Percentiles rank a stretch among this genome's conserved stretches.
Evolutionary conservation across 768 basidiomycete species (phyloP).

Genomic region (Boletus rufocinnamomeus): DNA sequence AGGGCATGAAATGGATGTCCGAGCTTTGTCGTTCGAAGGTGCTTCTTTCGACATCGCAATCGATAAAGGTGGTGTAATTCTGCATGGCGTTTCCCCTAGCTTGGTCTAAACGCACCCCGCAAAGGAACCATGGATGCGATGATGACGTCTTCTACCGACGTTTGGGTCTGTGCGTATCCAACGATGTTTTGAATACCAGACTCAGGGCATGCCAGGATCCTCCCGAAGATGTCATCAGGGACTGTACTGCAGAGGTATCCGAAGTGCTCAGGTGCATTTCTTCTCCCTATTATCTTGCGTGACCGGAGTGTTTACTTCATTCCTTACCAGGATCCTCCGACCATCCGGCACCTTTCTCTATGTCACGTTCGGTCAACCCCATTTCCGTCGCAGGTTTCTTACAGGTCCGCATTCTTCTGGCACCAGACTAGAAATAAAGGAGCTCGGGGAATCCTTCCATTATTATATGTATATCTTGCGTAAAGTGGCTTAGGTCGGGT

Average conservation of each 20-base stretch:
- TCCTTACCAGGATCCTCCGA: conserved; percentile 56
- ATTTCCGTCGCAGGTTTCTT: conserved; percentile 76
- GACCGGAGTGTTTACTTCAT: neutral
- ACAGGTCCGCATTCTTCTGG: conserved; percentile 42
- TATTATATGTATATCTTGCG: conserved; percentile 77
- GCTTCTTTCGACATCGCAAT: conserved; percentile 76
- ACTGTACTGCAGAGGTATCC: conserved; percentile 75
- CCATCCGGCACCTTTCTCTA: conserved; percentile 68
- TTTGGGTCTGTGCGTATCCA: conserved; percentile 57
- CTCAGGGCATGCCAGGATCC: conserved; percentile 55
- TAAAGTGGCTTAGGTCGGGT: conserved; percentile 27
- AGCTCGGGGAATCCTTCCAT: conserved; percentile 80
- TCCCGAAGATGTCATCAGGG: conserved; percentile 63
- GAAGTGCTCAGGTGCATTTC: conserved; percentile 63
- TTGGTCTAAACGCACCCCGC: neutral
- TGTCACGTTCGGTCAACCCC: conserved; percentile 87
- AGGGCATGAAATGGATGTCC: conserved; percentile 89
- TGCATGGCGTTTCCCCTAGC: neutral
- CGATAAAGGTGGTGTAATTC: conserved; percentile 62
- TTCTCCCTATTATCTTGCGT: neutral
- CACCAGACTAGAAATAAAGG: conserved; percentile 64
- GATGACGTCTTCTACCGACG: conserved; percentile 80
- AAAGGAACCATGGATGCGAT: conserved; percentile 86
- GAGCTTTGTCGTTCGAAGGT: conserved; percentile 58
- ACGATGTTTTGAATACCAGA: neutral